Percentiles rank a stretch among this genome's conserved stretches.
Evolutionary conservation across 2,329 filamentous ascomycete species (phyloP).

Genomic region (Pestalotiopsis sp.): DNA sequence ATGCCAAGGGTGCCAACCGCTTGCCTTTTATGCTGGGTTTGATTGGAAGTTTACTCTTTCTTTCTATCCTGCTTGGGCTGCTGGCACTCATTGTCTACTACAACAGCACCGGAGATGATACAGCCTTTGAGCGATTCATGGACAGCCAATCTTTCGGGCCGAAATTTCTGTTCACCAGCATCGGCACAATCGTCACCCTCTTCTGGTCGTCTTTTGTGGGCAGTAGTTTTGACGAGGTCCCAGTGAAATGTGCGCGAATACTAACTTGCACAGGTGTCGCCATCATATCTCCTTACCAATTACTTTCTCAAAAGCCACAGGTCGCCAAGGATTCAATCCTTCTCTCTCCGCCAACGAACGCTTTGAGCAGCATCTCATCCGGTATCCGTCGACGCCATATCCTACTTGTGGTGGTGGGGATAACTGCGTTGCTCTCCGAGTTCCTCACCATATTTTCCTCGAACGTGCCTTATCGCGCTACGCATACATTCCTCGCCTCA

Average conservation of each 20-base stretch:
- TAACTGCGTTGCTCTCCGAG: conserved; percentile 36
- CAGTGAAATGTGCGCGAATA: too few species aligned
- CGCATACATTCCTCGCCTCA: conserved; percentile 32
- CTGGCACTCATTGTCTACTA: conserved; percentile 38
- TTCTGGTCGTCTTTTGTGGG: conserved; percentile 38
- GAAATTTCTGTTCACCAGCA: conserved; percentile 38
- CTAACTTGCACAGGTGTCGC: conserved; percentile 30
- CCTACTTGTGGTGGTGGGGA: conserved; percentile 32
- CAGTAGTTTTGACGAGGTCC: conserved; percentile 28
- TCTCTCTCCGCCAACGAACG: conserved; percentile 29
- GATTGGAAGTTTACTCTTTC: conserved; percentile 22
- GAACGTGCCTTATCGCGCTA: conserved; percentile 38
- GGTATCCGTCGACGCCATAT: conserved; percentile 32
- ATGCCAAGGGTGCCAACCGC: conserved; percentile 11
- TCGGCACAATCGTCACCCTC: conserved; percentile 37
- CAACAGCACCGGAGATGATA: conserved; percentile 32
- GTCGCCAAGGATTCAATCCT: conserved; percentile 33
- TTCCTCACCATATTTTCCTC: conserved; percentile 37
- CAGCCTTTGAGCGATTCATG: conserved; percentile 42
- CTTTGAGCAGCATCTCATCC: conserved; percentile 33
- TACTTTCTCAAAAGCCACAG: conserved; percentile 28
- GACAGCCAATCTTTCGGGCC: conserved; percentile 38
- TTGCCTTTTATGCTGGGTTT: too few species aligned
- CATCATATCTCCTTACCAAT: conserved; percentile 36
- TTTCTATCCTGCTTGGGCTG: conserved; percentile 27